phyloP scores from a whole-genome alignment of 2,329 filamentous ascomycete genomes.

The Epichloe bromicola region DNA sequence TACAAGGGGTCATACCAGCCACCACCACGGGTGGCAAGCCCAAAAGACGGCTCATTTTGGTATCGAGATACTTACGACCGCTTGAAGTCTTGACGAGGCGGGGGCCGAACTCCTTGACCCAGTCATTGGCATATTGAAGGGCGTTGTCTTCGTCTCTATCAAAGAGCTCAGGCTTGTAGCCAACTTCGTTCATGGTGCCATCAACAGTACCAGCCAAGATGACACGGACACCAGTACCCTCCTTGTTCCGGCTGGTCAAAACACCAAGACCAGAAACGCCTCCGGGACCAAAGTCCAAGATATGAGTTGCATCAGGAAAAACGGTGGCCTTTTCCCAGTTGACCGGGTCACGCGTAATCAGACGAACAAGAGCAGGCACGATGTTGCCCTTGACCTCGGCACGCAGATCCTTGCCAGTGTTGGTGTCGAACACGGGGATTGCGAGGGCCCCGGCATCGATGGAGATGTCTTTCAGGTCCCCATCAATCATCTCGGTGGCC shows the following conservation, averaged over 20 bases:
- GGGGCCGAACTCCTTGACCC: constrained; percentile 97
- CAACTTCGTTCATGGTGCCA: constrained; percentile 78
- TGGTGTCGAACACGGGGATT: constrained; percentile 83
- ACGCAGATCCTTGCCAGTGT: constrained; percentile 75
- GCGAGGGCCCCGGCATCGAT: constrained; percentile 63
- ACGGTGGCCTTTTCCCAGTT: constrained; percentile 93
- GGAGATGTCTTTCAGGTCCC: constrained; percentile 71
- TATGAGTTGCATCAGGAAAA: constrained; percentile 83
- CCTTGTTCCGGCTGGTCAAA: constrained; percentile 96
- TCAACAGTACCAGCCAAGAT: constrained; percentile 91
- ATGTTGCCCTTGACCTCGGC: constrained; percentile 60
- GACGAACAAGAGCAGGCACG: constrained; percentile 72
- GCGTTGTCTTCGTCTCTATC: constrained; percentile 92
- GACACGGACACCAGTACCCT: constrained; percentile 91
- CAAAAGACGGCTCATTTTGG: constrained; percentile 83
- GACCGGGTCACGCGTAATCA: constrained; percentile 89
- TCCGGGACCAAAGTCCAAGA: constrained; percentile 92
- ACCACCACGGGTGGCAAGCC: constrained; percentile 81
- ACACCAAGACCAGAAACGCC: constrained; percentile 94
- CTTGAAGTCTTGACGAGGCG: constrained; percentile 78
- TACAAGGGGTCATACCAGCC: constrained; percentile 86
- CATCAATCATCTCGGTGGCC: constrained; percentile 69
- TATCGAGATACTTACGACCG: constrained; percentile 86
- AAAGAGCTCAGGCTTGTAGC: constrained; percentile 96
- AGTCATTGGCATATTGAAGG: constrained; percentile 88